Evolutionary conservation across 1,284 basidiomycete species (phyloP).

Genomic region (Cryptococcus sp.): DNA sequence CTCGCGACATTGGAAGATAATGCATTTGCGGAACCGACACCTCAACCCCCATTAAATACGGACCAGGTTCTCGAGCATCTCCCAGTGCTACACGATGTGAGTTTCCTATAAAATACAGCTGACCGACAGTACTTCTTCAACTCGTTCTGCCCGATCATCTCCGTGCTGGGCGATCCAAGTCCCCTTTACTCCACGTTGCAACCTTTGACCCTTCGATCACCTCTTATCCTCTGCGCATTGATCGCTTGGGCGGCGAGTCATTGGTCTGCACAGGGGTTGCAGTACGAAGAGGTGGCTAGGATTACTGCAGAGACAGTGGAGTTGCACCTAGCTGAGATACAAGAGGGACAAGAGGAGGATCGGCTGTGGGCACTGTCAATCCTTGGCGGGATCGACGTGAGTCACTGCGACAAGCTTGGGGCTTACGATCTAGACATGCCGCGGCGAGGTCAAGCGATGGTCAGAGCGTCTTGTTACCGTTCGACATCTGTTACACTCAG

Average conservation of each 20-base stretch:
- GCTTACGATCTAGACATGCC: slow-evolving; percentile 6
- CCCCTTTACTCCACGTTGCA: slow-evolving; percentile 27
- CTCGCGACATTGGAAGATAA: not conserved
- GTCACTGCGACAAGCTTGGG: not conserved
- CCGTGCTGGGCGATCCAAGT: slow-evolving; percentile 33
- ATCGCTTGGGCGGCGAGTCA: slow-evolving; percentile 38
- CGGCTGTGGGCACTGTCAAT: slow-evolving; percentile 39
- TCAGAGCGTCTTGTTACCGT: slow-evolving; percentile 16
- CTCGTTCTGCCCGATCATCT: slow-evolving; percentile 35
- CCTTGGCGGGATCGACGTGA: slow-evolving; percentile 34
- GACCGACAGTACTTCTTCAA: slow-evolving; percentile 13
- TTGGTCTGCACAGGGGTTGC: slow-evolving; percentile 29
- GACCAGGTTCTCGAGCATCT: not conserved
- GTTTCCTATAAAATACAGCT: not conserved
- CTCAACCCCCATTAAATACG: not conserved
- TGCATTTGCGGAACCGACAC: not conserved
- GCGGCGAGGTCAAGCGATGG: slow-evolving; percentile 27
- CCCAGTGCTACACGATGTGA: not conserved
- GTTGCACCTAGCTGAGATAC: slow-evolving; percentile 27
- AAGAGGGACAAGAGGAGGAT: slow-evolving; percentile 30
- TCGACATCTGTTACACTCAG: not conserved
- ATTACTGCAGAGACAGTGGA: slow-evolving; percentile 34
- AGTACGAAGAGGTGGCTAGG: slow-evolving; percentile 32
- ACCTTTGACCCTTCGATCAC: slow-evolving; percentile 31
- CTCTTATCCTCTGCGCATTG: slow-evolving; percentile 33